Conservation (phyloP, 192 early-diverging fungal species). For the Rhizophagus sp. region DNA sequence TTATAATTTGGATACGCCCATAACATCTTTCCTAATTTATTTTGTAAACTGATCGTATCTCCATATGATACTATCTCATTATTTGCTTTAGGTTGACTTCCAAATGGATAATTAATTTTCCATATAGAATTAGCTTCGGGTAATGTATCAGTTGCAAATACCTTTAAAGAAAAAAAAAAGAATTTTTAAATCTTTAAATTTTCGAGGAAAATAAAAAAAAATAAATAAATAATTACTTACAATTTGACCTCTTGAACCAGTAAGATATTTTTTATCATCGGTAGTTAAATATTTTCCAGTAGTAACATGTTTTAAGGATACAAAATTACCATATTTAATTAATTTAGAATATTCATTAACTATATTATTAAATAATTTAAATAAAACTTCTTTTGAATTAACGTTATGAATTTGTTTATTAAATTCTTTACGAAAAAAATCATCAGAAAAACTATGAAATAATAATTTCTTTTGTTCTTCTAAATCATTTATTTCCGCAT, state of each 20-base stretch:
- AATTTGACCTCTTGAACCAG: background rate
- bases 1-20: background rate
- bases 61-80: background rate
- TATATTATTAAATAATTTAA: background rate
- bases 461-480: background rate
- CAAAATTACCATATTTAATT: background rate
- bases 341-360: background rate
- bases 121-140: background rate
- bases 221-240: background rate
- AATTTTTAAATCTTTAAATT: too few species aligned
- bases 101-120: background rate
- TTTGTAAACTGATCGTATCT: background rate
- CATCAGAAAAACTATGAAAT: background rate
- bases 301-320: background rate
- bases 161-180: background rate
- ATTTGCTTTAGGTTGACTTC: background rate
- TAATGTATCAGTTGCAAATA: background rate
- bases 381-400: background rate
- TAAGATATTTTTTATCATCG: background rate
- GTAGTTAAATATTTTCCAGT: background rate
- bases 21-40: background rate
- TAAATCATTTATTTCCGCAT: background rate
- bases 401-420: background rate
- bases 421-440: background rate
- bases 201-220: too few species aligned